Evolutionary conservation across 768 basidiomycete species (phyloP).

Genomic region (Rhodotorula diobovata): DNA sequence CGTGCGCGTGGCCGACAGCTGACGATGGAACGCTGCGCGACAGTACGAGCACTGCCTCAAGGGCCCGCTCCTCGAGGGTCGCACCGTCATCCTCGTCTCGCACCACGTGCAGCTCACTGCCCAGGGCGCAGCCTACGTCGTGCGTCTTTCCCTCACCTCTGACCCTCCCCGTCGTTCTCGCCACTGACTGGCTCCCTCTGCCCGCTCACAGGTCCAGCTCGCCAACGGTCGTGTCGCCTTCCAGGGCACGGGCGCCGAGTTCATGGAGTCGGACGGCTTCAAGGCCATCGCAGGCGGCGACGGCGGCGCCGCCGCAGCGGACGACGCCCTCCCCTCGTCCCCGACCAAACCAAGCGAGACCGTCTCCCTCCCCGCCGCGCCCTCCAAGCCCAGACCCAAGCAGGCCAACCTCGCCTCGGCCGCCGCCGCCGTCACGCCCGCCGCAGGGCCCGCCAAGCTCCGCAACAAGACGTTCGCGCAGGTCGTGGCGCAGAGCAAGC

Average conservation of each 20-base stretch:
- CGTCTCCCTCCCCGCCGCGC: background rate
- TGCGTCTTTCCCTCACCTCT: slow-evolving; percentile 54
- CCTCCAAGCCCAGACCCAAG: background rate
- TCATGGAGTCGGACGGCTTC: slow-evolving; percentile 29
- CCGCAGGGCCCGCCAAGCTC: background rate
- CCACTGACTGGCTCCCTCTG: too few relatives aligned
- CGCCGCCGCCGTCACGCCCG: slow-evolving; percentile 16
- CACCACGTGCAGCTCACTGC: slow-evolving; percentile 90
- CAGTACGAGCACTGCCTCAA: slow-evolving; percentile 56
- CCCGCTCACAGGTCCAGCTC: slow-evolving; percentile 47
- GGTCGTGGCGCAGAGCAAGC: slow-evolving; percentile 7
- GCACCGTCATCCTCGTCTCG: slow-evolving; percentile 82
- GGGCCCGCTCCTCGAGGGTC: slow-evolving; percentile 68
- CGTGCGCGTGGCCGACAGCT: too few relatives aligned
- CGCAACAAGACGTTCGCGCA: slow-evolving; percentile 26
- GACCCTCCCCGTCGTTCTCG: slow-evolving; percentile 55
- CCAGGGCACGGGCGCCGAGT: slow-evolving; percentile 20
- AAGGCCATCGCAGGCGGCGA: slow-evolving; percentile 24
- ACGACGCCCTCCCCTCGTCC: slow-evolving; percentile 30
- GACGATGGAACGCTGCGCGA: slow-evolving; percentile 66
- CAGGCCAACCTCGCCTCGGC: background rate
- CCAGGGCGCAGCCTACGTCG: slow-evolving; percentile 56
- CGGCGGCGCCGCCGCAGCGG: background rate
- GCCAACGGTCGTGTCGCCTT: slow-evolving; percentile 37
- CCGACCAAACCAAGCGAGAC: slow-evolving; percentile 4